A percentile compares a stretch with the other conserved stretches of the same genome.
Evolutionary conservation across 306 rosid species (phyloP).

Genomic region (Casuarina equisetifolia): DNA sequence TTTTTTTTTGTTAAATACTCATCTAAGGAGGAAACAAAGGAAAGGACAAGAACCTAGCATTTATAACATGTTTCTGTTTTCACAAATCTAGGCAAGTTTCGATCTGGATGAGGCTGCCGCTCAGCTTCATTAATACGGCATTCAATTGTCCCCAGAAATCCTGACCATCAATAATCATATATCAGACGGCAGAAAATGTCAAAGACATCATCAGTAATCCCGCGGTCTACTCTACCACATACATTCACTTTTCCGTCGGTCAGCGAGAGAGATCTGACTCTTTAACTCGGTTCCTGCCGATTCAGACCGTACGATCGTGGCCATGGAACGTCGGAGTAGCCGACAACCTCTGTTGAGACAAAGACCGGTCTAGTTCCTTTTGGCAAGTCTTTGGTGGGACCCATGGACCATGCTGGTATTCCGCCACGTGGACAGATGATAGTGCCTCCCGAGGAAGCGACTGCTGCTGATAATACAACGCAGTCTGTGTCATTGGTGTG

Average conservation of each 20-base stretch:
- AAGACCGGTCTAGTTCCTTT: conserved; percentile 89
- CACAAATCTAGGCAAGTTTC: conserved; percentile 13
- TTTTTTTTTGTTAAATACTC: no score
- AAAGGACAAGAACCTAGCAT: not conserved
- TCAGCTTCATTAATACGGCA: no score
- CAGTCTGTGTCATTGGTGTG: not conserved
- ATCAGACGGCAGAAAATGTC: no score
- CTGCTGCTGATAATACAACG: not conserved
- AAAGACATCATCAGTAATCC: not conserved
- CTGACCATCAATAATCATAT: no score
- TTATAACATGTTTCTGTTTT: not conserved
- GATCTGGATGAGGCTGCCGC: conserved; percentile 6
- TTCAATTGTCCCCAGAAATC: no score
- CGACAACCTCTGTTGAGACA: conserved; percentile 53
- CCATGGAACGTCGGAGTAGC: conserved; percentile 17
- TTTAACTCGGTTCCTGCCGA: conserved; percentile 26
- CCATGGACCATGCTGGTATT: not conserved
- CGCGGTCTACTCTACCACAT: not conserved
- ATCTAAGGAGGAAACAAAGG: no score
- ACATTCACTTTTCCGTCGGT: not conserved
- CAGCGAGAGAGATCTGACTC: conserved; percentile 17
- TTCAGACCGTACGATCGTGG: conserved; percentile 44
- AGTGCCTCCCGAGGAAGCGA: not conserved
- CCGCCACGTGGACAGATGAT: conserved; percentile 34
- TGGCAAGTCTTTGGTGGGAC: conserved; percentile 58